These are phyloP conservation scores for Pestalotiopsis sp. DNA, from an alignment of 2,329 filamentous ascomycete species.

Conservation along the genomic window DNA sequence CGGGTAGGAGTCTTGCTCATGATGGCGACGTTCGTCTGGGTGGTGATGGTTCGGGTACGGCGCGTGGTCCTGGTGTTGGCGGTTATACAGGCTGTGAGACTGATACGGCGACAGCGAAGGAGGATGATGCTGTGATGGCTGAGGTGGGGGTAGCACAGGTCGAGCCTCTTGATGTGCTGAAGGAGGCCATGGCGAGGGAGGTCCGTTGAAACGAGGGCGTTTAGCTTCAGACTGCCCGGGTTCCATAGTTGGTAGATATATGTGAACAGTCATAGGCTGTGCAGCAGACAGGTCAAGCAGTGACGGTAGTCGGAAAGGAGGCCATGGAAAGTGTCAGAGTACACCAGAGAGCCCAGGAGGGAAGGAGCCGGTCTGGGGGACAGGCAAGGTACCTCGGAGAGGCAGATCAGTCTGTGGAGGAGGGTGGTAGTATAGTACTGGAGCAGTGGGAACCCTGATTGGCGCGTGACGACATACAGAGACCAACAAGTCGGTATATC, in stretches of 20 bases:
- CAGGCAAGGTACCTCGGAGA: conserved; percentile 25
- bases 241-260: conserved; percentile 61
- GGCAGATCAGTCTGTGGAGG: conserved; percentile 14
- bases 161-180: conserved; percentile 42
- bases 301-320: conserved; percentile 35
- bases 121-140: conserved; percentile 39
- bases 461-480: conserved; percentile 25
- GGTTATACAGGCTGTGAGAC: conserved; percentile 37
- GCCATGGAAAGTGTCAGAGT: conserved; percentile 39
- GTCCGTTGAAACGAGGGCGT: conserved; percentile 57
- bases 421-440: conserved; percentile 14
- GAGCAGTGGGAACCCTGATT: conserved; percentile 18
- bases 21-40: conserved; percentile 58
- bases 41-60: conserved; percentile 46
- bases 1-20: conserved; percentile 58
- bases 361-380: conserved; percentile 25
- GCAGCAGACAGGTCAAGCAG: conserved; percentile 32
- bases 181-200: conserved; percentile 53
- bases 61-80: conserved; percentile 37
- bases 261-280: conserved; percentile 34
- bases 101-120: conserved; percentile 32
- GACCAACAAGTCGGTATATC: conserved; percentile 25
- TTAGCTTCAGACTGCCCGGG: conserved; percentile 61
- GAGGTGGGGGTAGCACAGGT: conserved; percentile 38
- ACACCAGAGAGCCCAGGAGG: conserved; percentile 29